Conservation (phyloP, 2,329 filamentous ascomycete species). For the Zarea fungicola region DNA sequence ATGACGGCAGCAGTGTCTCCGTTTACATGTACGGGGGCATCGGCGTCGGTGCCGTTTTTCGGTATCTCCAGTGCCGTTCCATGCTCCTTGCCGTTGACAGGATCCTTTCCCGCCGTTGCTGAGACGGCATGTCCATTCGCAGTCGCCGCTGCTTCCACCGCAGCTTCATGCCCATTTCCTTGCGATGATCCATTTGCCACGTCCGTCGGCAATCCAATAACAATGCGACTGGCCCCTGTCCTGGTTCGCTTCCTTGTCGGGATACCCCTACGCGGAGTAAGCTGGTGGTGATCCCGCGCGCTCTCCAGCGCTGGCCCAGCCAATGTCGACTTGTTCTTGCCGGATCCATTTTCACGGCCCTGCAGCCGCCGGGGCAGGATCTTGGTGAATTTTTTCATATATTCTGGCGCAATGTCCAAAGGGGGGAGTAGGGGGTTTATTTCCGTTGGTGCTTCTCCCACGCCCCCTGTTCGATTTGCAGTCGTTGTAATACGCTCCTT, state of each 20-base stretch:
- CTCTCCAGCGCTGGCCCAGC: slow-evolving; percentile 15
- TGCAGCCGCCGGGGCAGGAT: slow-evolving; percentile 29
- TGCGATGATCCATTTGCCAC: neutral
- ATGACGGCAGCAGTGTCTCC: neutral
- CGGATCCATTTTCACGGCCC: slow-evolving; percentile 20
- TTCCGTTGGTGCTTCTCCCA: neutral
- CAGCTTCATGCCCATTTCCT: slow-evolving; percentile 9
- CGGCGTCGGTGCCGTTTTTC: neutral
- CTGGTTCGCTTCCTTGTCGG: slow-evolving; percentile 20
- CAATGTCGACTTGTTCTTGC: slow-evolving; percentile 11
- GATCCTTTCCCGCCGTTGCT: neutral
- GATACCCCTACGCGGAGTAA: slow-evolving; percentile 21
- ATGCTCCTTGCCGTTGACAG: neutral
- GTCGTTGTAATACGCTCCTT: neutral
- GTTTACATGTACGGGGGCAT: neutral
- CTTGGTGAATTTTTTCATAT: slow-evolving; percentile 33
- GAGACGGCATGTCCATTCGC: neutral
- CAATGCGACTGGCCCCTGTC: slow-evolving; percentile 24
- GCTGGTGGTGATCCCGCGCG: slow-evolving; percentile 31
- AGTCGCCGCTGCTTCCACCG: slow-evolving; percentile 15
- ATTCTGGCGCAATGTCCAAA: slow-evolving; percentile 6
- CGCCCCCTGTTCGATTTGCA: too few relatives aligned
- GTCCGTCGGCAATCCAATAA: slow-evolving; percentile 19
- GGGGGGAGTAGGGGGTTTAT: neutral
- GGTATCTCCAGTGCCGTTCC: neutral